Base-by-base conservation (phyloP, 2,329 filamentous ascomycete species). In the Ceratocystiopsis sp. region DNA sequence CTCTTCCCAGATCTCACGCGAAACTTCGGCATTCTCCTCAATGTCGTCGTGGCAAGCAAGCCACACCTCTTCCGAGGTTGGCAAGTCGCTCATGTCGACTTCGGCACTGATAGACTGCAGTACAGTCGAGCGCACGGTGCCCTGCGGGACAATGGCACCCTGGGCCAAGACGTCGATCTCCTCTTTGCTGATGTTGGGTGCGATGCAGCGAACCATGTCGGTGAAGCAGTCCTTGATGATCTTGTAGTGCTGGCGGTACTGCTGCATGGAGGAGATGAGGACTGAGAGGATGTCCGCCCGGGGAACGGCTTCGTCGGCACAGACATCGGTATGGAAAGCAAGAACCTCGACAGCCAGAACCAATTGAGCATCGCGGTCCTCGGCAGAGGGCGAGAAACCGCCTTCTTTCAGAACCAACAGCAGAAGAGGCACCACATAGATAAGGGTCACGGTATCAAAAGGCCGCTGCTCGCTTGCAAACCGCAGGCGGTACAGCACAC, bases 401-500 rank as follows among this genome's bases (percentile, higher is more conserved):
- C 86, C 85, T 48, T 79, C 78, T 46, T 76, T 73, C 17, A 98
- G 68, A 16, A 96, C 72, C 17, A 84, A 63, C 51, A 93, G 78
- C 4, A 94, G 62, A 15, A 98, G 68, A 0, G 89, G 85, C 29
- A 96, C 65, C 41, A 86, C 75, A 57, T 96, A 98, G 45, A 83
- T 85, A 19, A 96, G 66, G 1, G 89, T 89, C 4, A 91, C 80
- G 3, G 76, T 69, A 57, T 98, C 91, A 52, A 98, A 86, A 0
- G 89, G 86, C n/a, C 87, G 76, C 58, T 96, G 89, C 57, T 96
- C 91, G 42, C 84, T 81, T 35, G 87, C 73, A 58, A 94, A 94
- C 15, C 87, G 80, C 42, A 98, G 66, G 40, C 89, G 80, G 59
- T 96, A 96, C 6, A 98, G 66, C 1, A 96, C 77, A 58, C 91